Conservation (phyloP, 1,284 basidiomycete species). For the Sutorius eximius region DNA sequence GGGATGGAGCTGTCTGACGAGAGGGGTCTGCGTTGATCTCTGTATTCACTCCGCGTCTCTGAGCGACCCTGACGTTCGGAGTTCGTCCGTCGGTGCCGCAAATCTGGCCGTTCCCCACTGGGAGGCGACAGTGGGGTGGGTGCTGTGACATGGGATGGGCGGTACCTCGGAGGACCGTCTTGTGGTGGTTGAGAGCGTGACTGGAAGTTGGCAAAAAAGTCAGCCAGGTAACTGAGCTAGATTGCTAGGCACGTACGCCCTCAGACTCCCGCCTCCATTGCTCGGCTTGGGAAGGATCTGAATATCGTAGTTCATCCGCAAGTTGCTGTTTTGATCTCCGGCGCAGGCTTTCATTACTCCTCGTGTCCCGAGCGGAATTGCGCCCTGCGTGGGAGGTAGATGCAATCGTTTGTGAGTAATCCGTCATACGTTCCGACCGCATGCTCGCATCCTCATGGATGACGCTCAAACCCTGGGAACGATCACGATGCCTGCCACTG, state of each 20-base stretch:
- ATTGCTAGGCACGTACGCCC: slow-evolving; percentile 20
- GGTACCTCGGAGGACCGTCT: slow-evolving; percentile 14
- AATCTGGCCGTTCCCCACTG: slow-evolving; percentile 17
- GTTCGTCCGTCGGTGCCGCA: slow-evolving; percentile 18
- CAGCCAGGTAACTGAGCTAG: neutral
- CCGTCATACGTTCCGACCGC: slow-evolving; percentile 30
- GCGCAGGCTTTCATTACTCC: slow-evolving; percentile 20
- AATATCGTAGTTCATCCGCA: slow-evolving; percentile 40
- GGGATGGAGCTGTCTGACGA: slow-evolving; percentile 38
- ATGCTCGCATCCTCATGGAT: slow-evolving; percentile 42
- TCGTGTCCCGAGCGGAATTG: slow-evolving; percentile 14
- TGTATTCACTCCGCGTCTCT: slow-evolving; percentile 17
- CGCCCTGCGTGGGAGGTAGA: slow-evolving; percentile 20
- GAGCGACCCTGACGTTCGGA: slow-evolving; percentile 33
- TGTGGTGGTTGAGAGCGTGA: slow-evolving; percentile 18
- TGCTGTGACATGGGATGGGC: slow-evolving; percentile 24
- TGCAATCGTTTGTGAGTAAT: slow-evolving; percentile 24
- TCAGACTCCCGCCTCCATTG: slow-evolving; percentile 38
- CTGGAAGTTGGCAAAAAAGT: slow-evolving; percentile 15
- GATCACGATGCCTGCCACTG: slow-evolving; percentile 26
- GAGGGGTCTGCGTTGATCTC: slow-evolving; percentile 26
- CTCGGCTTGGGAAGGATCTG: slow-evolving; percentile 37
- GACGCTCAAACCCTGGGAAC: slow-evolving; percentile 35
- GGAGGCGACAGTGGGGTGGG: slow-evolving; percentile 34
- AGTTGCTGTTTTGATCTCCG: slow-evolving; percentile 25